phyloP scores from a whole-genome alignment of 306 rosid species.

The Begonia masoniana region DNA sequence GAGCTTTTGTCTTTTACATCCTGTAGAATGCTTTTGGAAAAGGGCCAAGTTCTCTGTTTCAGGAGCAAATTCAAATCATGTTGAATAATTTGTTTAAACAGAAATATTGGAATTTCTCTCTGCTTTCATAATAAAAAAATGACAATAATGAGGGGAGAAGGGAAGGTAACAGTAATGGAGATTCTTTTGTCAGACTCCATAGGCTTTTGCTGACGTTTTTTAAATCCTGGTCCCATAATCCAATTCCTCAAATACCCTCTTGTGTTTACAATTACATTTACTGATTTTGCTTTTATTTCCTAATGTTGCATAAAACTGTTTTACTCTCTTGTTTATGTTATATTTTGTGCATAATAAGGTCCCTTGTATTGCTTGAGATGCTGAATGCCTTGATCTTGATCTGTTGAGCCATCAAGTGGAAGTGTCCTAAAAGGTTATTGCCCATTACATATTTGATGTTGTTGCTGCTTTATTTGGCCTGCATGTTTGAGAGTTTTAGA shows the following conservation, averaged over 20 bases:
- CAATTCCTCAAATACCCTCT: constrained; percentile 27
- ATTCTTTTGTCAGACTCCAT: constrained; percentile 36
- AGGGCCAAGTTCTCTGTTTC: constrained; percentile 49
- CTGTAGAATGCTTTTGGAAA: constrained; percentile 19
- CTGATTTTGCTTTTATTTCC: constrained; percentile 10
- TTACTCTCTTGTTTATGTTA: constrained; percentile 4
- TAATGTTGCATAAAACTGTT: constrained; percentile 9
- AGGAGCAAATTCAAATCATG: constrained; percentile 33
- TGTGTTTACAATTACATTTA: constrained; percentile 24
- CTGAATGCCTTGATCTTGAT: not conserved
- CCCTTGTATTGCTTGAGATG: not conserved
- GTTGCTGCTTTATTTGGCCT: not conserved
- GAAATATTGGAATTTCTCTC: constrained; percentile 32
- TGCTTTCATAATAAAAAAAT: constrained; percentile 3
- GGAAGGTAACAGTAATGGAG: constrained; percentile 38
- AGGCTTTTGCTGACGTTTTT: constrained; percentile 47
- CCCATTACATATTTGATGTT: not conserved
- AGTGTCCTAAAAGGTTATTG: not conserved
- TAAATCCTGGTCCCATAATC: constrained; percentile 41
- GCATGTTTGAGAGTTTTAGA: constrained; percentile 8
- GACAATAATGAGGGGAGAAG: constrained; percentile 12
- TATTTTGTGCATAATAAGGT: not conserved
- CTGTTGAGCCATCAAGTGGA: not conserved
- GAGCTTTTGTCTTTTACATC: constrained; percentile 38
- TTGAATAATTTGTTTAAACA: constrained; percentile 41